A percentile compares a stretch with the other conserved stretches of the same genome.
Evolutionary conservation across 1,139 yeast species (phyloP).

Genomic region (Entelexis sorbosivorans): DNA sequence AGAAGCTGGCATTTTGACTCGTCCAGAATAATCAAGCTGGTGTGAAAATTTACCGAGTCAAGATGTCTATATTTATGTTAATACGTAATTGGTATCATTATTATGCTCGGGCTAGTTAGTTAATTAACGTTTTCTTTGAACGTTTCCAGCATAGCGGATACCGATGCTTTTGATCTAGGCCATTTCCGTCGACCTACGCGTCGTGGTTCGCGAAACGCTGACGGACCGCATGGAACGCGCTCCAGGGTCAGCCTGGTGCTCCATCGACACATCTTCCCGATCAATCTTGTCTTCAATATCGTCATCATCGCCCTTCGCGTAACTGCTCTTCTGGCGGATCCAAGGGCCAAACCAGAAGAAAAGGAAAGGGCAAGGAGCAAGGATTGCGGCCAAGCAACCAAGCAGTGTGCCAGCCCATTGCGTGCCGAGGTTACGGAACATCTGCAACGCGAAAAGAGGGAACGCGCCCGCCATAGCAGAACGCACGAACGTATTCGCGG

Average conservation of each 20-base stretch:
- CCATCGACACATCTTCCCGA: conserved; percentile 14
- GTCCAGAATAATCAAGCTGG: too few relatives aligned
- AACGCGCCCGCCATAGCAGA: conserved; percentile 62
- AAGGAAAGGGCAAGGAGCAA: conserved; percentile 67
- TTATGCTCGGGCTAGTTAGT: too few relatives aligned
- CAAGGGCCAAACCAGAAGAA: conserved; percentile 55
- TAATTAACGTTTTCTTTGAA: too few relatives aligned
- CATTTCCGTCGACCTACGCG: background rate
- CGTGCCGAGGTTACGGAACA: conserved; percentile 64
- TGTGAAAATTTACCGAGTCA: too few relatives aligned
- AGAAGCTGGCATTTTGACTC: conserved; percentile 25
- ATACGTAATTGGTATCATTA: too few relatives aligned
- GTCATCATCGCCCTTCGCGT: conserved; percentile 25
- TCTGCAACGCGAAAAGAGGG: conserved; percentile 66
- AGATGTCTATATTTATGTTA: too few relatives aligned
- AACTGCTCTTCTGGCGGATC: conserved; percentile 54
- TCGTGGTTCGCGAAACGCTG: background rate
- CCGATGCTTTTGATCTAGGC: background rate
- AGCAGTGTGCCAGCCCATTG: conserved; percentile 77
- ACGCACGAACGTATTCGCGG: conserved; percentile 78
- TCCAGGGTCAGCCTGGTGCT: conserved; percentile 18
- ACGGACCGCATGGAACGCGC: background rate
- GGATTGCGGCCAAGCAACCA: conserved; percentile 51
- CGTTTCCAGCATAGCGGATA: too few relatives aligned
- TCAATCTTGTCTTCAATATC: conserved; percentile 8